Percentiles rank a stretch among this genome's conserved stretches.
Conservation (phyloP, 73 alveolate genomes). For the Paramecium biaurelia region DNA sequence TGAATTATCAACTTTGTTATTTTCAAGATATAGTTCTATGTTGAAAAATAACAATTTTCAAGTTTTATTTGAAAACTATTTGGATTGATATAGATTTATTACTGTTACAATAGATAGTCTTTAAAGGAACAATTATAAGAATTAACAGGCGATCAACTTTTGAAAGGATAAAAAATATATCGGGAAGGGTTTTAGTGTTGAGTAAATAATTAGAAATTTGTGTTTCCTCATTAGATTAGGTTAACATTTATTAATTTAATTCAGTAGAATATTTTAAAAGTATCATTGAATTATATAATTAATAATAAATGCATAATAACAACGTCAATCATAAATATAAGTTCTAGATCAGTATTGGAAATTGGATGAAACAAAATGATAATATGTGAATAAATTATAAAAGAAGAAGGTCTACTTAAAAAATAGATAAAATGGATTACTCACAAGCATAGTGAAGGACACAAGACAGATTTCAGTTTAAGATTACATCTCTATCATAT, state of each 20-base stretch:
- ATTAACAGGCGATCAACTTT: background rate
- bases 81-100: no score
- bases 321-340: slow-evolving; percentile 58
- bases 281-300: background rate
- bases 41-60: no score
- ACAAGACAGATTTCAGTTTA: background rate
- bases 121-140: background rate
- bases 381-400: background rate
- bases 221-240: no score
- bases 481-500: slow-evolving; percentile 12
- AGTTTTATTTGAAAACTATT: background rate
- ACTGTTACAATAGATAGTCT: no score
- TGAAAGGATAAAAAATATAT: no score
- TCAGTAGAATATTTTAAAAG: background rate
- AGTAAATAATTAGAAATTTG: no score
- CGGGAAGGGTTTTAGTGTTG: no score
- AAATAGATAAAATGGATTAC: slow-evolving; percentile 25
- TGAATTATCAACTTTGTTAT: no score
- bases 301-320: slow-evolving; percentile 53
- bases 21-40: background rate
- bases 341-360: slow-evolving; percentile 54
- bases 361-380: slow-evolving; percentile 57
- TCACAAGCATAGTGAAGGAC: slow-evolving; percentile 4
- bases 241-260: background rate
- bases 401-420: background rate